A percentile compares a stretch with the other conserved stretches of the same genome.
Conservation (phyloP, 768 basidiomycete genomes). For the Leucosporidium creatinivorum region DNA sequence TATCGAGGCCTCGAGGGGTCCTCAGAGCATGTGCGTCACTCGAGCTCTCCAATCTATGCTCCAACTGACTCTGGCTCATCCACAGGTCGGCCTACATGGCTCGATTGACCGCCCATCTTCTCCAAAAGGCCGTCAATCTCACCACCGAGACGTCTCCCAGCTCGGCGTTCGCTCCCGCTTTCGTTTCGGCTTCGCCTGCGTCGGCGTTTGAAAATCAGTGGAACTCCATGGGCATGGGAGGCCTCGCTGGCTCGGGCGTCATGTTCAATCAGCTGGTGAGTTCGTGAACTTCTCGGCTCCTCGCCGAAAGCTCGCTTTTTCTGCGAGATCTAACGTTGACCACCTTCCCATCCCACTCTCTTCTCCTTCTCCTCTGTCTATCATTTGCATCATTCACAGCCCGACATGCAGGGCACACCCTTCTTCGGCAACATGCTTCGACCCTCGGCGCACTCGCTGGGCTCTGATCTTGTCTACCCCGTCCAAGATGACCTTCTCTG, state of each 20-base stretch:
- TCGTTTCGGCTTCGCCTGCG: neutral
- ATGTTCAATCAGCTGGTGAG: conserved; percentile 9
- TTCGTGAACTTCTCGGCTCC: neutral
- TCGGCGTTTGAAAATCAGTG: neutral
- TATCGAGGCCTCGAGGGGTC: neutral
- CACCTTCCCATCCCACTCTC: too few relatives aligned
- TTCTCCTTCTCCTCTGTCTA: too few relatives aligned
- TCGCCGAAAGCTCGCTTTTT: neutral
- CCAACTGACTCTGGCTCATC: too few relatives aligned
- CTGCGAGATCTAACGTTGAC: too few relatives aligned
- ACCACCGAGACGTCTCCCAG: neutral
- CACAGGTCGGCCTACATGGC: conserved; percentile 1
- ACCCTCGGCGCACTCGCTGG: neutral
- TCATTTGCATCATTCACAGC: neutral
- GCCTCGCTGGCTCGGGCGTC: conserved; percentile 3
- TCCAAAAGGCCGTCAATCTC: neutral
- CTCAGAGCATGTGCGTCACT: conserved; percentile 1
- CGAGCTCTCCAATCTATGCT: too few relatives aligned
- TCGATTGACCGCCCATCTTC: neutral
- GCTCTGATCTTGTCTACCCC: conserved; percentile 1
- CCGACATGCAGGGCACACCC: neutral
- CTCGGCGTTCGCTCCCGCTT: neutral
- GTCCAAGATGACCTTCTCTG: conserved; percentile 5
- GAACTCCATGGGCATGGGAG: neutral
- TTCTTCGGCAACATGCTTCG: conserved; percentile 6